These are phyloP conservation scores for Cutaneotrichosporon sp. DNA, from an alignment of 1,284 basidiomycete species.

Conservation along the genomic window DNA sequence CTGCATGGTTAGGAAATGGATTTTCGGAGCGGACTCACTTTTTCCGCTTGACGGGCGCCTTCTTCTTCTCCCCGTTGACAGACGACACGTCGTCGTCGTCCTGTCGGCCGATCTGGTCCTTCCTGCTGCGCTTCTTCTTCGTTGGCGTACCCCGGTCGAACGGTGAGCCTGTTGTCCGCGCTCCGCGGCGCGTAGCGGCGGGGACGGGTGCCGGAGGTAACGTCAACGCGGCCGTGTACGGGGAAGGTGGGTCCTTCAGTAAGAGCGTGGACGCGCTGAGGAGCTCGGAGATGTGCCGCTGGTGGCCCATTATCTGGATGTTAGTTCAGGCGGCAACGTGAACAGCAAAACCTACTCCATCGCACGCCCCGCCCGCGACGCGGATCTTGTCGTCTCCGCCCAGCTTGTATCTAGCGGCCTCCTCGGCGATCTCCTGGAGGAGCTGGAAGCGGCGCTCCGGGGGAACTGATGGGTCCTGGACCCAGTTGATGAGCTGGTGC, in stretches of 20 bases:
- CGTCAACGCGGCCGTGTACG: slow-evolving; percentile 64
- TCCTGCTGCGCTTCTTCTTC: slow-evolving; percentile 44
- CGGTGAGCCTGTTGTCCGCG: slow-evolving; percentile 47
- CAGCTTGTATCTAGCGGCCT: slow-evolving; percentile 84
- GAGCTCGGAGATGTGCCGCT: slow-evolving; percentile 61
- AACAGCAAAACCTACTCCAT: slow-evolving; percentile 60
- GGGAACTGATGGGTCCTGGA: slow-evolving; percentile 64
- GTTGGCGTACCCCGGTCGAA: slow-evolving; percentile 40
- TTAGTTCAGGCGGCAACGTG: neutral
- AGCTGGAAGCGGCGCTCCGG: slow-evolving; percentile 82
- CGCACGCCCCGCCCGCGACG: slow-evolving; percentile 90
- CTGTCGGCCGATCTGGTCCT: slow-evolving; percentile 24
- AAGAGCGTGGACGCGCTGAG: slow-evolving; percentile 53
- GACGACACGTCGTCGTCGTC: slow-evolving; percentile 50
- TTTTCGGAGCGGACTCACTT: slow-evolving; percentile 32
- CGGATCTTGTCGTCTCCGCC: slow-evolving; percentile 99
- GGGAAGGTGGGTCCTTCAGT: slow-evolving; percentile 54
- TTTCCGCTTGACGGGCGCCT: slow-evolving; percentile 38
- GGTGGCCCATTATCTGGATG: slow-evolving; percentile 65
- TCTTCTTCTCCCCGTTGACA: slow-evolving; percentile 42
- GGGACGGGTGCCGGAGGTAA: slow-evolving; percentile 61
- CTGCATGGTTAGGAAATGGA: slow-evolving; percentile 20
- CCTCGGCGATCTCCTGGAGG: slow-evolving; percentile 89
- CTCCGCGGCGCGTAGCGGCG: slow-evolving; percentile 35
- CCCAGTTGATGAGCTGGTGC: slow-evolving; percentile 67